Evolutionary conservation across 257 asterid genomes (phyloP).

Genomic region (Buddleja alternifolia): DNA sequence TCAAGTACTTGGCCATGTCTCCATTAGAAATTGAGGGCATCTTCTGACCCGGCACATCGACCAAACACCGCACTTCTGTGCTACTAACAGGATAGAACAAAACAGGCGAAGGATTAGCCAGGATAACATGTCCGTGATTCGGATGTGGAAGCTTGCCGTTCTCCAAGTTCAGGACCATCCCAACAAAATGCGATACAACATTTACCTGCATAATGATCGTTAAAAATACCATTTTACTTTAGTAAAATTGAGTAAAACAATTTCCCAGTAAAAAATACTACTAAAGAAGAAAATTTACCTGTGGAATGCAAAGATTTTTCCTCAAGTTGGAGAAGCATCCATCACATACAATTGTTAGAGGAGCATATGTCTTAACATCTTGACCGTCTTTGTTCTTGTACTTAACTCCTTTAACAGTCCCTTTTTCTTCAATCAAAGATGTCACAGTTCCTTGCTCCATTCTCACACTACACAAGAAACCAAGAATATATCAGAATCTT

Average conservation of each 20-base stretch:
- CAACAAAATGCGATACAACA: slow-evolving; percentile 53
- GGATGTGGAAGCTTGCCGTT: slow-evolving; percentile 54
- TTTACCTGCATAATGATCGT: slow-evolving; percentile 37
- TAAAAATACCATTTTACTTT: background rate
- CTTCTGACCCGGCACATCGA: slow-evolving; percentile 49
- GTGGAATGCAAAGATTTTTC: slow-evolving; percentile 52
- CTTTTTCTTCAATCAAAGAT: slow-evolving; percentile 55
- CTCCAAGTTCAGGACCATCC: slow-evolving; percentile 51
- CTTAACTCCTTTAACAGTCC: slow-evolving; percentile 51
- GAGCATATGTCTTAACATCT: slow-evolving; percentile 45
- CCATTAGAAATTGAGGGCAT: slow-evolving; percentile 53
- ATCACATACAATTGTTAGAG: slow-evolving; percentile 56
- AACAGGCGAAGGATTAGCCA: slow-evolving; percentile 56
- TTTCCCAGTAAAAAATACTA: background rate
- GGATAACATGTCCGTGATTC: slow-evolving; percentile 51
- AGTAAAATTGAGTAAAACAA: too few relatives aligned
- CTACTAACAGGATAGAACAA: slow-evolving; percentile 55
- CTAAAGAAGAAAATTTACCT: slow-evolving; percentile 26
- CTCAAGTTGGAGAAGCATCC: slow-evolving; percentile 60
- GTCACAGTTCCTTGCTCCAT: slow-evolving; percentile 60
- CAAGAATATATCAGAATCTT: slow-evolving; percentile 23
- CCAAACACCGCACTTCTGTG: slow-evolving; percentile 51
- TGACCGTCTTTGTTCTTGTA: slow-evolving; percentile 52
- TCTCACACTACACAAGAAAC: slow-evolving; percentile 44
- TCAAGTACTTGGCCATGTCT: slow-evolving; percentile 51